Base-by-base conservation (phyloP, 495 filamentous ascomycete species). In the Aspergillus bertholletiae region DNA sequence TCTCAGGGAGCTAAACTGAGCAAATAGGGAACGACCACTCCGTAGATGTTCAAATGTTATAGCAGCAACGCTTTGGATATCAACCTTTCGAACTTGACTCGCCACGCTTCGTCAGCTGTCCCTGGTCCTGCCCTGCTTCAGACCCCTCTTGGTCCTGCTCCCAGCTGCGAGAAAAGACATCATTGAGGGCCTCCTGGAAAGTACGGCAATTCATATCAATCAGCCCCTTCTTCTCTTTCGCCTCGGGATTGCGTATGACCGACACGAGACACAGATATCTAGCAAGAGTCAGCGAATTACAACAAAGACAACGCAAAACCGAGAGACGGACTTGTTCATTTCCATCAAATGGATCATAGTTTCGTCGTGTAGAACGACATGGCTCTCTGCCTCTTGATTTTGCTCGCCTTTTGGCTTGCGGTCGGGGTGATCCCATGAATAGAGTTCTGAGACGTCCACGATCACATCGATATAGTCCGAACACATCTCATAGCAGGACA, bases 381-480 rank as follows among this genome's bases (percentile, higher is more conserved):
- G 80, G 64, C 86, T 90, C 74, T 96, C 90, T 5, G 87, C 88
- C 66, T 88, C 84, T 51, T 80, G 83, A n/a, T 88, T 74, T 57
- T 82, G 82, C 45, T 85, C 81, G 5, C 80, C 75, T 68, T 83
- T 86, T 0, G 81, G 74, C 46, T 81, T 77, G 5, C 79, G 80
- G 55, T 84, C 82, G 1, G 86, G 78, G 12, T 75, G 69, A 21
- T 82, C 79, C 58, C 80, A 97, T 5, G 91, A 93, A 62, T 97
- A 97, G 17, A 98, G 86, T 67, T 97, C 92, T 13, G 88, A 92
- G 27, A 97, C 83, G 67, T 98, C 94, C 46, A 97, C 92, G 53
- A 98, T 93, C 41, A 96, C 90, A 67, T 98, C 93, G 53, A 98
- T 96, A 64, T 92, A 98, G 65, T 97, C 94, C 23, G 89, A 94